Conservation (phyloP, 768 basidiomycete genomes). For the Auriscalpium microsporum region DNA sequence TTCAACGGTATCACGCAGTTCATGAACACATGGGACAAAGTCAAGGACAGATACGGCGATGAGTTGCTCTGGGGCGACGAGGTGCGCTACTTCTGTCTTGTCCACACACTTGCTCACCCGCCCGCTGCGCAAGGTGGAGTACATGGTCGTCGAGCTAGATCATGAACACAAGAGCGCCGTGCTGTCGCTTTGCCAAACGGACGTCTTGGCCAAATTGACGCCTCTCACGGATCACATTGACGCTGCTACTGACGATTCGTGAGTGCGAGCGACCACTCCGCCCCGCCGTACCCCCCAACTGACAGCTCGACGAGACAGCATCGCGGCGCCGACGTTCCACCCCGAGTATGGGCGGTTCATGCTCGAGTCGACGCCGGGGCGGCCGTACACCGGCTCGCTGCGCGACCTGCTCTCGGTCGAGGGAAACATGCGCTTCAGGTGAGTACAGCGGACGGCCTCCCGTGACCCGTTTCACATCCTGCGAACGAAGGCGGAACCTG, state of each 20-base stretch:
- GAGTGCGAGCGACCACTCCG: slow-evolving; percentile 20
- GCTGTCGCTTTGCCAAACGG: slow-evolving; percentile 89
- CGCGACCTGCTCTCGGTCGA: slow-evolving; percentile 85
- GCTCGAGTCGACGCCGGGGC: slow-evolving; percentile 96
- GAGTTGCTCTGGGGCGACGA: slow-evolving; percentile 98
- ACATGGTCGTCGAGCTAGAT: slow-evolving; percentile 89
- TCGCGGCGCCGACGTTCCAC: slow-evolving; percentile 68
- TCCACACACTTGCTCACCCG: not conserved
- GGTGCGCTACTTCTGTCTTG: slow-evolving; percentile 35
- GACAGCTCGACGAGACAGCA: not conserved
- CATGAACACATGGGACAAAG: slow-evolving; percentile 82
- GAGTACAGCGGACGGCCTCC: not conserved
- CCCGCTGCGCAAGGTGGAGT: slow-evolving; percentile 63
- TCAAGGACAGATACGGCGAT: slow-evolving; percentile 87
- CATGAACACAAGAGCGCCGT: slow-evolving; percentile 70
- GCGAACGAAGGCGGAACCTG: slow-evolving; percentile 57
- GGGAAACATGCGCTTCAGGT: slow-evolving; percentile 92
- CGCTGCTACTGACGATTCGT: slow-evolving; percentile 53
- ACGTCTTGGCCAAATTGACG: slow-evolving; percentile 78
- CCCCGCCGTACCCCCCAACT: not conserved
- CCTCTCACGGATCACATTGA: slow-evolving; percentile 60
- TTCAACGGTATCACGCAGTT: slow-evolving; percentile 93
- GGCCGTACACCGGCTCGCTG: slow-evolving; percentile 86
- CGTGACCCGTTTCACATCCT: too few relatives aligned
- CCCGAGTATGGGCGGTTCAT: slow-evolving; percentile 98